Conservation (phyloP, 352 stramenopile genomes). For the Phytophthora uliginosa region DNA sequence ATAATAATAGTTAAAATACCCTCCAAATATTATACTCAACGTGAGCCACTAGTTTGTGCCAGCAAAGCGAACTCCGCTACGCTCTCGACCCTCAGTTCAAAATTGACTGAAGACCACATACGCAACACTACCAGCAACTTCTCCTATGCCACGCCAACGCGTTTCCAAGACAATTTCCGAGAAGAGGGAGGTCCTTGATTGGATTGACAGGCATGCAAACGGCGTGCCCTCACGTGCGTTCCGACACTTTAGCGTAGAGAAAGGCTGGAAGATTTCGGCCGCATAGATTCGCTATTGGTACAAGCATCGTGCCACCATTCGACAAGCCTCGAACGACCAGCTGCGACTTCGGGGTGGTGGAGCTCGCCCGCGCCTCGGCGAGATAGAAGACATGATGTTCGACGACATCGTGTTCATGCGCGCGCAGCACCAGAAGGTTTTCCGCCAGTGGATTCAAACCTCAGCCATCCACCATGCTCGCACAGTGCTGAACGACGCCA, state of each 20-base stretch:
- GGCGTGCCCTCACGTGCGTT: not conserved
- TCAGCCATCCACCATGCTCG: no score
- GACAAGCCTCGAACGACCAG: not conserved
- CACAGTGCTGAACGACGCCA: no score
- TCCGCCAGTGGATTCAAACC: no score
- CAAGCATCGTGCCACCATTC: not conserved
- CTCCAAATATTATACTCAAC: no score
- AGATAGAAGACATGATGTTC: not conserved
- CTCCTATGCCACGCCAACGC: not conserved
- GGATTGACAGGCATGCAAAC: not conserved
- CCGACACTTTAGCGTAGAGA: not conserved
- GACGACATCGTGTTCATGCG: no score
- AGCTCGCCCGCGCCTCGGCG: not conserved
- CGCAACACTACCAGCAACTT: not conserved
- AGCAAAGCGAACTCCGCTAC: not conserved
- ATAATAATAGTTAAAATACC: not conserved
- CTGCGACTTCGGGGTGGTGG: not conserved
- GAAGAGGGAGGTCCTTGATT: not conserved
- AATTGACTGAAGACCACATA: not conserved
- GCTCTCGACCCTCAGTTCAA: not conserved
- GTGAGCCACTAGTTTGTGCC: no score
- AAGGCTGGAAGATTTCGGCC: not conserved
- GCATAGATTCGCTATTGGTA: not conserved
- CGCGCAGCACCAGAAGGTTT: no score
- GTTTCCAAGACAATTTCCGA: not conserved